Evolutionary conservation across 1,284 basidiomycete genomes (phyloP).

Genomic region (Filobasidium uniguttulatum): DNA sequence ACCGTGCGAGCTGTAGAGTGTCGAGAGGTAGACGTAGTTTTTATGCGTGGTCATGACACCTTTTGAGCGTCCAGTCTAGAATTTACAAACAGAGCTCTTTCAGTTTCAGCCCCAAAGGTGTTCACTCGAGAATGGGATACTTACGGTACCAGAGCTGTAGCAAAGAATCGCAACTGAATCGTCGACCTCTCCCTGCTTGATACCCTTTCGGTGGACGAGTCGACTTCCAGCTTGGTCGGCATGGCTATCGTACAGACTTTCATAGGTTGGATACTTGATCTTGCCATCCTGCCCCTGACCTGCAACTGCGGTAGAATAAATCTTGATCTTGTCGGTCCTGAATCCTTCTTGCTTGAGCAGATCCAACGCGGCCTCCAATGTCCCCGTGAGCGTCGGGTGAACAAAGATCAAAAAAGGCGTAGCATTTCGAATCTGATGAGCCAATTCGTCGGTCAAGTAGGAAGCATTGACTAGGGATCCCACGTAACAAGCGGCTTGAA

Average conservation of each 20-base stretch:
- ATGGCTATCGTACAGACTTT: neutral
- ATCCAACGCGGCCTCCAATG: neutral
- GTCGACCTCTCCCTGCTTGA: conserved; percentile 21
- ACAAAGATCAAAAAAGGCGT: conserved; percentile 45
- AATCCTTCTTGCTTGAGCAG: conserved; percentile 9
- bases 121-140: too few relatives aligned
- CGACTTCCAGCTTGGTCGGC: neutral
- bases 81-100: too few relatives aligned
- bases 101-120: too few relatives aligned
- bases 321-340: neutral
- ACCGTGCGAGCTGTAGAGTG: conserved; percentile 18
- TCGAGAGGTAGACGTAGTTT: conserved; percentile 8
- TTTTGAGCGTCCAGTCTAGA: neutral
- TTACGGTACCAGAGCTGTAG: conserved; percentile 20
- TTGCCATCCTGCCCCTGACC: conserved; percentile 18
- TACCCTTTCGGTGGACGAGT: conserved; percentile 44
- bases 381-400: conserved; percentile 31
- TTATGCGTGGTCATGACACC: conserved; percentile 9
- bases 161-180: conserved; percentile 22
- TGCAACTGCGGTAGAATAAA: neutral
- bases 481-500: conserved; percentile 31
- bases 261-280: conserved; percentile 22
- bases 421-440: conserved; percentile 41
- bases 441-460: conserved; percentile 29
- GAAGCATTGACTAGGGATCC: conserved; percentile 30